A percentile compares a stretch with the other conserved stretches of the same genome.
phyloP scores from a whole-genome alignment of 371 early-diverging fungal species.

The Actinomortierella ambigua region DNA sequence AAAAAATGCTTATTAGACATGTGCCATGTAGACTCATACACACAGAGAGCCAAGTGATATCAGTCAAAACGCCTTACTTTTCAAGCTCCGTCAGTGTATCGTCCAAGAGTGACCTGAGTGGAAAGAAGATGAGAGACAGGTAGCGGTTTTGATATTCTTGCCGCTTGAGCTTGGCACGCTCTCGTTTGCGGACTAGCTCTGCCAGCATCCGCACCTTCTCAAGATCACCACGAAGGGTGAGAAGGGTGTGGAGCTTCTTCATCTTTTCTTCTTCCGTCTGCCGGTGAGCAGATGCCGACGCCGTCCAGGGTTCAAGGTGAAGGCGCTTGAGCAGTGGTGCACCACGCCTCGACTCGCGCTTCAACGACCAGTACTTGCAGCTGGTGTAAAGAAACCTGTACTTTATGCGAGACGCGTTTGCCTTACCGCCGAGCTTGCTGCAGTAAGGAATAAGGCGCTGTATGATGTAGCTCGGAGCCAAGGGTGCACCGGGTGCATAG shows the following conservation, averaged over 20 bases:
- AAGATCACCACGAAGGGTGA: conserved; percentile 80
- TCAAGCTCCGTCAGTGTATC: conserved; percentile 69
- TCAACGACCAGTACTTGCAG: conserved; percentile 93
- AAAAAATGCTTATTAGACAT: background rate
- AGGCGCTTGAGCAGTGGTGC: conserved; percentile 93
- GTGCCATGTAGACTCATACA: too few relatives aligned
- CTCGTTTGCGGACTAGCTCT: conserved; percentile 88
- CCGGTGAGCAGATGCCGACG: conserved; percentile 78
- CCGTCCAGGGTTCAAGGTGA: conserved; percentile 98
- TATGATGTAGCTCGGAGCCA: conserved; percentile 73
- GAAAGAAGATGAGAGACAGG: conserved; percentile 71
- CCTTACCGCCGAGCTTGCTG: conserved; percentile 48
- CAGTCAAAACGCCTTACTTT: conserved; percentile 50
- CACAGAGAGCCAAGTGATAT: background rate
- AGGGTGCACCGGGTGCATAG: conserved; percentile 61
- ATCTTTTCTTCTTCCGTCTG: conserved; percentile 81
- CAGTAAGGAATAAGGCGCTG: conserved; percentile 63
- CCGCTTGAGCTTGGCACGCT: conserved; percentile 77
- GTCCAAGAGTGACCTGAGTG: conserved; percentile 68
- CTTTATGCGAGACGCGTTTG: conserved; percentile 55
- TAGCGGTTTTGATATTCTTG: conserved; percentile 63
- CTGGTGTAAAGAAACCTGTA: conserved; percentile 63
- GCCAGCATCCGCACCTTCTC: conserved; percentile 86
- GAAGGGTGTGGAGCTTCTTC: conserved; percentile 42
- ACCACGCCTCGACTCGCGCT: conserved; percentile 85